A percentile compares a stretch with the other conserved stretches of the same genome.
Evolutionary conservation across 371 early-diverging fungal species (phyloP).

Genomic region (Mucor irregularis): DNA sequence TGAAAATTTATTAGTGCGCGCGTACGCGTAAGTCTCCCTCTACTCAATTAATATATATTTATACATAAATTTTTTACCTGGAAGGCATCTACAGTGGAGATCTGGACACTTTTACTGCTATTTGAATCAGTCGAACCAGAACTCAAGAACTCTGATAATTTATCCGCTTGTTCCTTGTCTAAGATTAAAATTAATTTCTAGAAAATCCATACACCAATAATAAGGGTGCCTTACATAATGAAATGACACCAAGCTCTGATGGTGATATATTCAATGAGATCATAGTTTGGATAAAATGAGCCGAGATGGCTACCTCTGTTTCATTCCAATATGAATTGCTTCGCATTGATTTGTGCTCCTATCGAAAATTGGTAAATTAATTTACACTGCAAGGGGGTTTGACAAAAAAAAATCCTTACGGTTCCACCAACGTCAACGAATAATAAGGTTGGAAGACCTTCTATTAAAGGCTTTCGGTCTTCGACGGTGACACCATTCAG

Average conservation of each 20-base stretch:
- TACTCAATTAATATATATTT: no score
- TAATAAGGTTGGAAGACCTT: constrained; percentile 62
- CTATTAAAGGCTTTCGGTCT: constrained; percentile 57
- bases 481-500: constrained; percentile 53
- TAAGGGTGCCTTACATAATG: constrained; percentile 55
- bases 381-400: background rate
- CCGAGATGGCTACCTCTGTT: constrained; percentile 52
- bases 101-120: constrained; percentile 30
- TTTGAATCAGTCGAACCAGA: background rate
- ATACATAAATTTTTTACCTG: no score
- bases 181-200: background rate
- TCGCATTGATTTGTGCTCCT: constrained; percentile 46
- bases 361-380: background rate
- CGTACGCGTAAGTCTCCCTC: no score
- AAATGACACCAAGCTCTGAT: constrained; percentile 65
- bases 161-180: constrained; percentile 75
- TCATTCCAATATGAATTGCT: constrained; percentile 57
- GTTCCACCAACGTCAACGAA: constrained; percentile 68
- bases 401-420: constrained; percentile 14
- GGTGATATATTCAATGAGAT: constrained; percentile 40
- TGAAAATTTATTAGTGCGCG: no score
- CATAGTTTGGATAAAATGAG: constrained; percentile 42
- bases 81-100: constrained; percentile 87
- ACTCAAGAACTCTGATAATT: constrained; percentile 35
- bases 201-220: background rate